Percentiles rank a stretch among this genome's conserved stretches.
Evolutionary conservation across 139 green algal species (phyloP).

Genomic region (Ettlia oleoabundans): DNA sequence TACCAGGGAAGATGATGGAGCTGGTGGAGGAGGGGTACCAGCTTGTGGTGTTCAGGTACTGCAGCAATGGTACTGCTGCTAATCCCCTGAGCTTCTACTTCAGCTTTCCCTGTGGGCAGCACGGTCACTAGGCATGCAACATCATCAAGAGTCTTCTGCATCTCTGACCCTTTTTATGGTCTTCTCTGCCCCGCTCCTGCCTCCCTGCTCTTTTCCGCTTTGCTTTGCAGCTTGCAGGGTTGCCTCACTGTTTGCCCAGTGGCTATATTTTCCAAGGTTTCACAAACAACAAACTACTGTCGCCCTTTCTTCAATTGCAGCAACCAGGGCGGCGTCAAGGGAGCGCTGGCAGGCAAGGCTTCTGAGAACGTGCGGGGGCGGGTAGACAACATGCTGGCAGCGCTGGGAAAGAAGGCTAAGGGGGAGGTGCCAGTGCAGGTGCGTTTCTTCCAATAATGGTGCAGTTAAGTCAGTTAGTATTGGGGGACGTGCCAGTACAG

Average conservation of each 20-base stretch:
- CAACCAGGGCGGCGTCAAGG: slow-evolving; percentile 79
- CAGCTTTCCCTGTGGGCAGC: no score
- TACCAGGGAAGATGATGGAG: slow-evolving; percentile 50
- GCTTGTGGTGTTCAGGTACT: slow-evolving; percentile 72
- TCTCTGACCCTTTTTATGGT: no score
- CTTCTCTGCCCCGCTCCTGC: background rate
- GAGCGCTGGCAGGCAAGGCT: slow-evolving; percentile 58
- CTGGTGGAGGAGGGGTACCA: slow-evolving; percentile 64
- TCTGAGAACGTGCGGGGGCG: slow-evolving; percentile 61
- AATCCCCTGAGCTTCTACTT: no score
- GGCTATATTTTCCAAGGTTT: no score
- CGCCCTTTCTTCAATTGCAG: background rate
- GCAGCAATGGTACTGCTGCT: background rate
- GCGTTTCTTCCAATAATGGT: no score
- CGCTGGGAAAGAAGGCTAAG: background rate
- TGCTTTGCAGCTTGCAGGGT: no score
- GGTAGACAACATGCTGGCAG: slow-evolving; percentile 47
- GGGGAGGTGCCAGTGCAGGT: slow-evolving; percentile 9
- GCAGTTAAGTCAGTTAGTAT: no score
- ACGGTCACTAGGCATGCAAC: no score
- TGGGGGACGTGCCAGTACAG: no score
- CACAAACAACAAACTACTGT: background rate
- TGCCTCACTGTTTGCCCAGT: no score
- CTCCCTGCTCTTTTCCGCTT: background rate
- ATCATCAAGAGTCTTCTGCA: no score